Evolutionary conservation across 148 eudicot species (phyloP).

Genomic region (Selenicereus undatus): DNA sequence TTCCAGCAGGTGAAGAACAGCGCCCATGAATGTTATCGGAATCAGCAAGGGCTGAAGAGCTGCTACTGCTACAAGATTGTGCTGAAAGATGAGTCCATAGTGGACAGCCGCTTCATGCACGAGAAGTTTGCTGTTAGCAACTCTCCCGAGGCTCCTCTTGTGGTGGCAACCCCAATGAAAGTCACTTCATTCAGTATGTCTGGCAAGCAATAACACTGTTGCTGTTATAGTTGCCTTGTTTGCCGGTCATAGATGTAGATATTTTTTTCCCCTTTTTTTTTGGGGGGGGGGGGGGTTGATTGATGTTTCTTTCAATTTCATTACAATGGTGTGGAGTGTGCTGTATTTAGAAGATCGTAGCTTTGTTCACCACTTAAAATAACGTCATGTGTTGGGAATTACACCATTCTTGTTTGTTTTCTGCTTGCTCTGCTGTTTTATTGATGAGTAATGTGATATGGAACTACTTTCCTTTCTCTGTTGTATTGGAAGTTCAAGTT

Average conservation of each 20-base stretch:
- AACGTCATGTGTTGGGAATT: neutral
- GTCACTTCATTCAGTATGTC: constrained; percentile 87
- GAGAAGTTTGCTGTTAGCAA: constrained; percentile 65
- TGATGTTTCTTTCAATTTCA: neutral
- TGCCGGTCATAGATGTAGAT: neutral
- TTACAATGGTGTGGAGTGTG: neutral
- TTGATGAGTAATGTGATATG: too few species aligned
- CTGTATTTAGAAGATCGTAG: neutral
- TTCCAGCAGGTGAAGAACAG: constrained; percentile 96
- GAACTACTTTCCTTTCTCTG: too few species aligned
- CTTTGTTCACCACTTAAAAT: neutral
- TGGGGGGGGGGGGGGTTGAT: too few species aligned
- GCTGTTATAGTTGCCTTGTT: neutral
- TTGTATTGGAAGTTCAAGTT: too few species aligned
- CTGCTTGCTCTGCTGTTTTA: too few species aligned
- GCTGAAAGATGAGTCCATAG: constrained; percentile 75
- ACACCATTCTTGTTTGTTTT: too few species aligned
- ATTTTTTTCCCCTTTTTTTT: neutral
- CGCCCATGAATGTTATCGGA: constrained; percentile 75
- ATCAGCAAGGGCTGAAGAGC: constrained; percentile 89
- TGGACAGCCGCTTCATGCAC: constrained; percentile 95
- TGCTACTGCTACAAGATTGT: constrained; percentile 92
- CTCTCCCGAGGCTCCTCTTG: constrained; percentile 90
- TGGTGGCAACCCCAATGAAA: constrained; percentile 93
- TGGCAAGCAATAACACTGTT: constrained; percentile 24